Evolutionary conservation across 2,329 filamentous ascomycete species (phyloP).

Genomic region (Cladobotryum protrusum): DNA sequence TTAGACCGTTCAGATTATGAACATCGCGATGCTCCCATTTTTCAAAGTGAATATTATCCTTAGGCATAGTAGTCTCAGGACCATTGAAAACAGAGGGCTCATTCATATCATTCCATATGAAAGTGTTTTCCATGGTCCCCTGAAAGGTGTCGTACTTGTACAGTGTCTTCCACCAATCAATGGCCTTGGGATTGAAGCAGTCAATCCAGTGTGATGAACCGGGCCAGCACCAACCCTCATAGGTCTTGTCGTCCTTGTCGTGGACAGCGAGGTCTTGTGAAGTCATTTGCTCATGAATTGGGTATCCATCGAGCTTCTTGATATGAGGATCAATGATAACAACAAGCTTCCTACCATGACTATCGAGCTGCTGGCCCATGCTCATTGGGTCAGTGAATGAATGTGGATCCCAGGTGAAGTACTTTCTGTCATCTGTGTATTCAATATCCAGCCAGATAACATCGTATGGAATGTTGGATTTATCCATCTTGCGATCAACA

Average conservation of each 20-base stretch:
- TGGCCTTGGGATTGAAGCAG: conserved; percentile 86
- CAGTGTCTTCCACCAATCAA: conserved; percentile 83
- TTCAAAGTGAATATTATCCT: conserved; percentile 88
- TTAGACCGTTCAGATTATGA: conserved; percentile 93
- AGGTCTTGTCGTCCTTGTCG: conserved; percentile 83
- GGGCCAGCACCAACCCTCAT: conserved; percentile 98
- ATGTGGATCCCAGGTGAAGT: conserved; percentile 93
- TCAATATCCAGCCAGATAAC: conserved; percentile 99
- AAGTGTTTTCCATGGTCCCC: conserved; percentile 78
- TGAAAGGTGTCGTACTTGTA: conserved; percentile 88
- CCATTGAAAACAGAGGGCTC: conserved; percentile 98
- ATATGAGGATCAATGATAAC: conserved; percentile 96
- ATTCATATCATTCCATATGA: conserved; percentile 99
- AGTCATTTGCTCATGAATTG: conserved; percentile 72
- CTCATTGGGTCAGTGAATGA: conserved; percentile 79
- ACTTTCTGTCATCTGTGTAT: conserved; percentile 94
- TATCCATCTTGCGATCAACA: conserved; percentile 94
- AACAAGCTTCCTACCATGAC: conserved; percentile 82
- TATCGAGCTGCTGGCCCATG: conserved; percentile 84
- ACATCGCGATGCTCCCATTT: conserved; percentile 96
- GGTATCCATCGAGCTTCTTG: conserved; percentile 80
- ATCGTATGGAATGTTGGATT: conserved; percentile 91
- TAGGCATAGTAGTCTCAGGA: conserved; percentile 96
- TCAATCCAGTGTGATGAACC: conserved; percentile 96
- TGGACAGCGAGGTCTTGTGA: conserved; percentile 76